Evolutionary conservation across 2,329 filamentous ascomycete species (phyloP), one percentile per base, ranked within the genome.

Genomic region (Aotearoamyces nothofagi): DNA sequence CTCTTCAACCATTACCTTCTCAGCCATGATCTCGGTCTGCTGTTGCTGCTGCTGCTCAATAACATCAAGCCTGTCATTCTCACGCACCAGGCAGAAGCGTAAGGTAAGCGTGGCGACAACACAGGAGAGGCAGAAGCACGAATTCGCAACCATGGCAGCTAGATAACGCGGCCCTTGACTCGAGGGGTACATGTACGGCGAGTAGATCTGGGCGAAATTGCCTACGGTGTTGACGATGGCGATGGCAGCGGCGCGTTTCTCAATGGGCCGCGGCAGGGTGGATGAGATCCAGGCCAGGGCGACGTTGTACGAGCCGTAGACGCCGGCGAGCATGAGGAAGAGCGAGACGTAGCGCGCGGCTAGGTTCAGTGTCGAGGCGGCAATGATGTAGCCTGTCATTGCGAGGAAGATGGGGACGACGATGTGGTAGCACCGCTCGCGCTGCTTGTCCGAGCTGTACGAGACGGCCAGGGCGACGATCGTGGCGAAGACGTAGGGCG

Each of bases 401-500:
- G 37, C 36, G 8, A 35, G 16, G 1, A 17, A 15, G 17, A 42
- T 39, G 4, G 35, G 27, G 5, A 27, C 11, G 8, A 22, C 27
- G n/a, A 42, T 40, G 17, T 41, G 40, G 8, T 26, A 36, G 13
- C 31, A 30, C 6, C 40, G 34, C 26, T 39, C 40, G 3, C 26
- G 27, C 7, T 20, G 19, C 5, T 35, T 33, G 24, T 39, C 40
- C 4, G 28, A 34, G 9, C 32, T 34, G 17, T 29, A 41, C 4
- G 35, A 30, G 10, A 35, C 26, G 13, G 13, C 55, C 13, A 54
- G 48, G 9, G 50, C 39, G 22, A 59, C 51, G 15, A 52, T 53
- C 14, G 50, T 49, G n/a, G 33, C 40, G 15, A 44, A 32, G 12
- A 39, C 29, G 14, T 42, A 43, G 5, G 38, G 39, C 2, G 42